Percentiles rank a stretch among this genome's conserved stretches.
Conservation (phyloP, 768 basidiomycete genomes). For the Dioszegia hungarica region DNA sequence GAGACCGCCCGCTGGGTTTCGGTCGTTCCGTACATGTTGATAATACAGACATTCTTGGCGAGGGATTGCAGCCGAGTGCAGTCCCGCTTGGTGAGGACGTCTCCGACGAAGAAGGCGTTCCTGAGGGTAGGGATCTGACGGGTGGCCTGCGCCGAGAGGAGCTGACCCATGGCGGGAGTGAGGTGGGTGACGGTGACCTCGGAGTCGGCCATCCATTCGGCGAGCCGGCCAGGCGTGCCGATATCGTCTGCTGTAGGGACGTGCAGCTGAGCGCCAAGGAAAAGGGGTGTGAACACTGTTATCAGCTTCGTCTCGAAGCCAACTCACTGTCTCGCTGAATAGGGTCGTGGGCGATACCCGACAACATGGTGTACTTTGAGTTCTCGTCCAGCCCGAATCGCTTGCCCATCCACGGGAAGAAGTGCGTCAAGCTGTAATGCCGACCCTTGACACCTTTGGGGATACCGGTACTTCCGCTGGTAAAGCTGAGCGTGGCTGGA, state of each 20-base stretch:
- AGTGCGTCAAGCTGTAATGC: conserved; percentile 94
- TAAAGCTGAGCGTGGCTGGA: conserved; percentile 89
- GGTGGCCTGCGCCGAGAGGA: conserved; percentile 81
- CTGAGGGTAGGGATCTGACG: conserved; percentile 75
- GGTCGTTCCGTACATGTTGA: conserved; percentile 99
- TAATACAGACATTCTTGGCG: conserved; percentile 83
- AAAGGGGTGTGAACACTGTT: conserved; percentile 94
- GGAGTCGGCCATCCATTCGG: conserved; percentile 95
- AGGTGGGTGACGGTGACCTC: conserved; percentile 93
- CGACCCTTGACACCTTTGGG: conserved; percentile 96
- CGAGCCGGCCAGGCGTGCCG: conserved; percentile 89
- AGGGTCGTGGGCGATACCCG: conserved; percentile 97
- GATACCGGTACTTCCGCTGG: conserved; percentile 93
- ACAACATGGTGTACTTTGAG: conserved; percentile 95
- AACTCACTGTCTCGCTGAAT: conserved; percentile 95
- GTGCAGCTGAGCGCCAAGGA: conserved; percentile 91
- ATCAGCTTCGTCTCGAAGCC: background rate
- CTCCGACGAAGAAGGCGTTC: conserved; percentile 98
- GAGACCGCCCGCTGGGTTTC: conserved; percentile 99
- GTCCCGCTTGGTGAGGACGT: conserved; percentile 95
- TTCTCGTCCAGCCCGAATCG: conserved; percentile 67
- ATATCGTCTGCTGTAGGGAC: conserved; percentile 97
- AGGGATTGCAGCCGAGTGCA: conserved; percentile 89
- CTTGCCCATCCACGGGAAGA: conserved; percentile 99
- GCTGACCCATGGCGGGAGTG: conserved; percentile 98